A percentile compares a stretch with the other conserved stretches of the same genome.
Conservation (phyloP, 1,284 basidiomycete species). For the Rhodotorula sp. region DNA sequence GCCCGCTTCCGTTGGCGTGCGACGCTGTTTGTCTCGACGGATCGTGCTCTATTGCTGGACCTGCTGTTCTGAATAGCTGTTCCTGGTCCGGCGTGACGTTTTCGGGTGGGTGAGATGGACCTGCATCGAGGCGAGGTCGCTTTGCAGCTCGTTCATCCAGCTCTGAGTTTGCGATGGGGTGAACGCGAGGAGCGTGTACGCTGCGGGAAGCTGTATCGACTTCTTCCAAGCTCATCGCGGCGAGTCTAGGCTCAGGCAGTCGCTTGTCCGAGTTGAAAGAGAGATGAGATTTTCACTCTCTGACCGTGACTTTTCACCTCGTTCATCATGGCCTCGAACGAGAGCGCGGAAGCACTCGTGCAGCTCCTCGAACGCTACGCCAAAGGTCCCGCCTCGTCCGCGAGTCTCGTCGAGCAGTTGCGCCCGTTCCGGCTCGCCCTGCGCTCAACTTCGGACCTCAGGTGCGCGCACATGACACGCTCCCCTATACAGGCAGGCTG, state of each 20-base stretch:
- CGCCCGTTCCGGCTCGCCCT: slow-evolving; percentile 17
- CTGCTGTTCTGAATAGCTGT: not conserved
- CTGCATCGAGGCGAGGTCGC: slow-evolving; percentile 17
- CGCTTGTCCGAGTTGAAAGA: not conserved
- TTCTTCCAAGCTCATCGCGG: not conserved
- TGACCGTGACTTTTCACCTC: not conserved
- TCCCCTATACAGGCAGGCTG: accelerated
- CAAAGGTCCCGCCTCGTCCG: not conserved
- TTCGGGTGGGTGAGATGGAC: not conserved
- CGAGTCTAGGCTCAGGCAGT: not conserved
- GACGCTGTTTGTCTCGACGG: not conserved
- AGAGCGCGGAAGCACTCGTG: not conserved
- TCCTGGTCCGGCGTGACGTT: not conserved
- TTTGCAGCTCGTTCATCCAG: slow-evolving; percentile 6
- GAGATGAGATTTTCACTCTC: not conserved
- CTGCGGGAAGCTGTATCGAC: too few relatives aligned
- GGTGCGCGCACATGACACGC: slow-evolving; percentile 7
- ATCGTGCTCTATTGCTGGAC: not conserved
- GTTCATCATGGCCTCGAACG: not conserved
- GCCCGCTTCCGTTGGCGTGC: not conserved
- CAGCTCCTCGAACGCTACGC: slow-evolving; percentile 7
- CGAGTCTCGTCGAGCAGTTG: slow-evolving; percentile 20
- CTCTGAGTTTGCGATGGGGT: not conserved
- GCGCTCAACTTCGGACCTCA: slow-evolving; percentile 5
- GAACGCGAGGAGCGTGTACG: not conserved